These are phyloP conservation scores for Saccharomyces hybrid DNA, from an alignment of 1,139 yeast genomes.

Conservation along the genomic window DNA sequence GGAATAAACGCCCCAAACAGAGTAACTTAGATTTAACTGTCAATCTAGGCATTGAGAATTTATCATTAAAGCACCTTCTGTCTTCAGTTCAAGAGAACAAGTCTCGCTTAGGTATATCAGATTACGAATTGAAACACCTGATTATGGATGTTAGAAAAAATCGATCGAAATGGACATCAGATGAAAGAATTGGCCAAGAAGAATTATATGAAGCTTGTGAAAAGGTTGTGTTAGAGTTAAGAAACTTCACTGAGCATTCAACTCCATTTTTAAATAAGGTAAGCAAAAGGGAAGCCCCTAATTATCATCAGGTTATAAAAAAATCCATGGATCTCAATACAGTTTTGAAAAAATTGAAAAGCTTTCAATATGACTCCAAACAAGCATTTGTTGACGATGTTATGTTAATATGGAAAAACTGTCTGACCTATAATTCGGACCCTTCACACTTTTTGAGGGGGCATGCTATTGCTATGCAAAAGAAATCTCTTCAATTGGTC, in stretches of 20 bases:
- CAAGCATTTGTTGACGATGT: conserved; percentile 87
- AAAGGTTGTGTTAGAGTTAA: conserved; percentile 79
- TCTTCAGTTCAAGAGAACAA: conserved; percentile 72
- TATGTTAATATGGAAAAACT: conserved; percentile 92
- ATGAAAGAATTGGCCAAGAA: conserved; percentile 92
- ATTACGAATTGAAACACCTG: conserved; percentile 73
- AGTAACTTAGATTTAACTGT: conserved; percentile 30
- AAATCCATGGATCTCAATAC: conserved; percentile 96
- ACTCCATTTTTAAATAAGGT: conserved; percentile 93
- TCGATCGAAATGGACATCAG: conserved; percentile 95
- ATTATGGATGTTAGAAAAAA: conserved; percentile 91
- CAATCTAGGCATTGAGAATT: conserved; percentile 73
- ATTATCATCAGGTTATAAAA: conserved; percentile 81
- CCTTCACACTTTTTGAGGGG: conserved; percentile 87
- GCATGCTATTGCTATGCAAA: conserved; percentile 95
- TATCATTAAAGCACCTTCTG: conserved; percentile 73
- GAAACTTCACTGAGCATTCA: conserved; percentile 93
- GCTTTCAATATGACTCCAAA: conserved; percentile 73
- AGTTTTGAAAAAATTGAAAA: conserved; percentile 80
- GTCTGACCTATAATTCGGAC: conserved; percentile 87
- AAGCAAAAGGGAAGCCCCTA: conserved; percentile 95
- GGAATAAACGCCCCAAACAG: conserved; percentile 11
- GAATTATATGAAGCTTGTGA: conserved; percentile 97
- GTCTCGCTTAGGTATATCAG: conserved; percentile 68
- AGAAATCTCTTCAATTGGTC: conserved; percentile 64